Evolutionary conservation across 78 protist genomes (phyloP).

Genomic region (Speleostelium caveatum): DNA sequence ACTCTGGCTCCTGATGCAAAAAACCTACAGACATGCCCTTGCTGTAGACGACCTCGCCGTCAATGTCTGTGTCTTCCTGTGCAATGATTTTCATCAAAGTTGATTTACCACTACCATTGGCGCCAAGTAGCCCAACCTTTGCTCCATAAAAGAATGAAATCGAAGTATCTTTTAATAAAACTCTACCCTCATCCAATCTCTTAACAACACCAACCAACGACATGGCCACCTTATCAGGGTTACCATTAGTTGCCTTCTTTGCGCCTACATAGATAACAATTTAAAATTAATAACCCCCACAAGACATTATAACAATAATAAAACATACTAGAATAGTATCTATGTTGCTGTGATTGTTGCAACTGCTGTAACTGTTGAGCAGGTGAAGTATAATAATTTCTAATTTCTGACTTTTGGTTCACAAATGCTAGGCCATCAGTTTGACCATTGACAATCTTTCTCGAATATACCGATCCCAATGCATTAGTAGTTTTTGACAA

Average conservation of each 20-base stretch:
- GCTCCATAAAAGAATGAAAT: conserved; percentile 51
- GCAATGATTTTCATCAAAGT: conserved; percentile 75
- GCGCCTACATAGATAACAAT: no score
- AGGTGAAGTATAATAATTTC: no score
- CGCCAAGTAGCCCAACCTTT: conserved; percentile 81
- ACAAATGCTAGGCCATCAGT: no score
- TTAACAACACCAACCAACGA: conserved; percentile 56
- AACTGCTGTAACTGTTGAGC: no score
- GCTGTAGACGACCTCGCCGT: conserved; percentile 67
- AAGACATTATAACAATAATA: no score
- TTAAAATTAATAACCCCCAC: no score
- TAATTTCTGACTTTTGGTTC: no score
- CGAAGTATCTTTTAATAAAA: conserved; percentile 46
- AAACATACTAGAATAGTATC: no score
- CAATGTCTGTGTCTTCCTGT: conserved; percentile 77
- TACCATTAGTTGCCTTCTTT: not conserved
- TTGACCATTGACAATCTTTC: no score
- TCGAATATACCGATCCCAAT: no score
- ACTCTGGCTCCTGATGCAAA: conserved; percentile 81
- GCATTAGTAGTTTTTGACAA: no score
- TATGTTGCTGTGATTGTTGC: no score
- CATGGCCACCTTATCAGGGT: conserved; percentile 10
- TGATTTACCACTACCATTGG: conserved; percentile 84
- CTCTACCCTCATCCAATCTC: conserved; percentile 63
- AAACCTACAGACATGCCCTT: conserved; percentile 68